Evolutionary conservation across 2,329 filamentous ascomycete species (phyloP).

Genomic region (Penicillium polonicum): DNA sequence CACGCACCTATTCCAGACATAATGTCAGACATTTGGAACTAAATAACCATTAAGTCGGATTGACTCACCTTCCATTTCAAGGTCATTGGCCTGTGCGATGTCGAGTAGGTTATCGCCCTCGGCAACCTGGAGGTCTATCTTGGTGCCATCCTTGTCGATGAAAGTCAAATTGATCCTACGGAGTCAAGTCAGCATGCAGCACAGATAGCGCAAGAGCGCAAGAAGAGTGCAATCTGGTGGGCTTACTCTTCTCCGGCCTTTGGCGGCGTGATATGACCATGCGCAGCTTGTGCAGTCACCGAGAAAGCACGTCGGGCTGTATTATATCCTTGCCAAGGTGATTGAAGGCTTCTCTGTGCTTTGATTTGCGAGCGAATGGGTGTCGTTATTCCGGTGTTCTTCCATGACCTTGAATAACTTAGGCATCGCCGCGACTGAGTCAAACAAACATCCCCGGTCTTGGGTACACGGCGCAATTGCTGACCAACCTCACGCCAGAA

Average conservation of each 20-base stretch:
- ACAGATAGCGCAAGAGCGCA: neutral
- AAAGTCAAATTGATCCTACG: conserved; percentile 82
- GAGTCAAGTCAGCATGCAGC: conserved; percentile 4
- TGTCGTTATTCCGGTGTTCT: conserved; percentile 16
- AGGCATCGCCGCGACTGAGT: conserved; percentile 32
- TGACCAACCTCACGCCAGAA: conserved; percentile 36
- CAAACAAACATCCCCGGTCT: conserved; percentile 50
- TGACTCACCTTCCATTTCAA: conserved; percentile 85
- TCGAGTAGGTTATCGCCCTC: conserved; percentile 92
- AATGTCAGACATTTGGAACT: conserved; percentile 1
- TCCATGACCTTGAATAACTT: conserved; percentile 24
- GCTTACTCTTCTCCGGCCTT: conserved; percentile 89
- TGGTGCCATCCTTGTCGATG: conserved; percentile 81
- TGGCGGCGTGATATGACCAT: conserved; percentile 80
- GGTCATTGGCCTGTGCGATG: conserved; percentile 88
- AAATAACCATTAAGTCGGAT: neutral
- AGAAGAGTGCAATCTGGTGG: neutral
- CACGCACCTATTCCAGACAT: conserved; percentile 64
- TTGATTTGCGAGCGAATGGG: conserved; percentile 14
- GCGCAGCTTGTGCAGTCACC: conserved; percentile 57
- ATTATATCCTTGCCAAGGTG: conserved; percentile 26
- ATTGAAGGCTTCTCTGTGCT: conserved; percentile 11
- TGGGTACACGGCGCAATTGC: conserved; percentile 52
- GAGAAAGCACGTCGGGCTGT: conserved; percentile 59
- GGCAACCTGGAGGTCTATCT: conserved; percentile 73